Evolutionary conservation across 2,329 filamentous ascomycete genomes (phyloP), one percentile per base, ranked within the genome.

Genomic region (Monilinia laxa): DNA sequence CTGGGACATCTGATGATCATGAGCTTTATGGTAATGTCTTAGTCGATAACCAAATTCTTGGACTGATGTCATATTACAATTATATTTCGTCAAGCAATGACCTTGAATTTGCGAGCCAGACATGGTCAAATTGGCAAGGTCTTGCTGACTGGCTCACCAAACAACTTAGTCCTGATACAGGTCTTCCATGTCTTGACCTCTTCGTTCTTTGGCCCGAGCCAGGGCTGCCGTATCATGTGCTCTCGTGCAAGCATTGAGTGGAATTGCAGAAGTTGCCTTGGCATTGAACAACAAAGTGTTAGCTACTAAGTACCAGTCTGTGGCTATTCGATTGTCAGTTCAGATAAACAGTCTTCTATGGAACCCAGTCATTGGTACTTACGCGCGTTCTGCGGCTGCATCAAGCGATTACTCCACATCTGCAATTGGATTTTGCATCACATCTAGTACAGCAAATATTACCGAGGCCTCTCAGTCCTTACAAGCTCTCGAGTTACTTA

Each of bases 331-430:
- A 14, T 62, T 79, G 14, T 69, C 65, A n/a, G 54, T 66, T 3
- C 72, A 73, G 18, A 72, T 78, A 25, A 77, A 79, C 59, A 47
- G 59, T 1, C 67, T 73, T 1, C 74, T 79, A 12, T 80, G 78
- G 77, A 77, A 77, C 49, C 62, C 67, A 0, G 23, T 66, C 14
- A 58, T 76, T 0, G 78, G 77, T 2, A 69, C 71, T 5, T 80
- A 78, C 68, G 75, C 74, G 2, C 69, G 77, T 2, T 74, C 74
- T 2, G 66, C 73, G 11, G 58, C 53, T 25, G 70, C 69, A 0
- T 71, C 70, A 0, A 70, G 67, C 2, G 75, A 80, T 67, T 78
- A 74, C 58, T 78, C 77, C 0, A 67, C 77, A 20, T 75, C 28
- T 38, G 59, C 45, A 25, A 62, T 62, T 40, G 59, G 12, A 51